Evolutionary conservation across 352 stramenopile genomes (phyloP).

Genomic region (Phytophthora citricola): DNA sequence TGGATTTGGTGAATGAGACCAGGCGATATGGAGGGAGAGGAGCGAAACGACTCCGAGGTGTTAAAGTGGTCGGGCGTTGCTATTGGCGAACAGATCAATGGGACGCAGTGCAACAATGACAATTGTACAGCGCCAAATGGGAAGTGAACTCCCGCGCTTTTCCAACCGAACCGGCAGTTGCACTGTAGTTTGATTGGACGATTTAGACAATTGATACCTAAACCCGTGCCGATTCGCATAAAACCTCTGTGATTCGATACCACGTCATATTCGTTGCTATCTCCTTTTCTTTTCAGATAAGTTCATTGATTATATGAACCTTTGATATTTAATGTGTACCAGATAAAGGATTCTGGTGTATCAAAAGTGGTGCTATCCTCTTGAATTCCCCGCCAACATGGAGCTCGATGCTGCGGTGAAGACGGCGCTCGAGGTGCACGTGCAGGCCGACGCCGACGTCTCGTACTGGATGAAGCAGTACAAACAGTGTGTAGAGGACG

Average conservation of each 20-base stretch:
- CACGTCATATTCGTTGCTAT: background rate
- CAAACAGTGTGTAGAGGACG: conserved; percentile 9
- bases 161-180: conserved; percentile 16
- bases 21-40: background rate
- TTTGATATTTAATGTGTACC: background rate
- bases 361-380: too few species aligned
- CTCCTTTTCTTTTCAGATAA: too few species aligned
- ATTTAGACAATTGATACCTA: conserved; percentile 6
- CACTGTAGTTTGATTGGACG: conserved; percentile 7
- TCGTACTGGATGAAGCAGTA: conserved; percentile 33
- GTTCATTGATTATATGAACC: too few species aligned
- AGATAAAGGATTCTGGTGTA: too few species aligned
- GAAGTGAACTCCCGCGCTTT: conserved; percentile 38
- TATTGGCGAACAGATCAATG: background rate
- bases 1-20: conserved; percentile 9
- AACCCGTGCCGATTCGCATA: background rate
- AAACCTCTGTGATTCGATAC: background rate
- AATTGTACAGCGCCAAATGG: conserved; percentile 19
- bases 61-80: conserved; percentile 2
- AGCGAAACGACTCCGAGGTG: conserved; percentile 16
- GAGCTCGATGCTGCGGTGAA: background rate
- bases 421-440: conserved; percentile 5
- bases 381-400: background rate
- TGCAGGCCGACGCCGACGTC: conserved; percentile 10
- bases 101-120: too few species aligned